Percentiles rank a stretch among this genome's conserved stretches.
Evolutionary conservation across 164 flowering plant genomes (phyloP).

Genomic region (Paratinospora sagittata): DNA sequence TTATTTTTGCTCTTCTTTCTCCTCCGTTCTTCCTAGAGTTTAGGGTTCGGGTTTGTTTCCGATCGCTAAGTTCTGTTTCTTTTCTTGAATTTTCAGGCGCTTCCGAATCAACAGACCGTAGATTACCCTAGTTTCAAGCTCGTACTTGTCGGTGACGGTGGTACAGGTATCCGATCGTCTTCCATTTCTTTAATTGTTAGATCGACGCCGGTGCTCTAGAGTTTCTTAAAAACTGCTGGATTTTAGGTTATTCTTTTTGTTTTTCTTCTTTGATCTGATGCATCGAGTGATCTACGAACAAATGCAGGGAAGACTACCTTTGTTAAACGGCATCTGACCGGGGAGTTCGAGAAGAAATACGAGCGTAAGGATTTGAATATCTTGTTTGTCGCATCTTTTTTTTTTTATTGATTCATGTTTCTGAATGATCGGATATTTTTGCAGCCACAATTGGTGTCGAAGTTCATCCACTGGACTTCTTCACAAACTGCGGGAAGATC

Average conservation of each 20-base stretch:
- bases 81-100: constrained; percentile 19
- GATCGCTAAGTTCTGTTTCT: not conserved
- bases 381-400: not conserved
- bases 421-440: not conserved
- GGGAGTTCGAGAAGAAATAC: constrained; percentile 36
- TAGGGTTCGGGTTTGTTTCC: not conserved
- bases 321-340: constrained; percentile 38
- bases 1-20: not conserved
- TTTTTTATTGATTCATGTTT: not conserved
- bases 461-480: constrained; percentile 65
- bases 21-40: not conserved
- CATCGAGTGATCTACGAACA: not conserved
- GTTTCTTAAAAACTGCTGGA: not conserved
- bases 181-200: not conserved
- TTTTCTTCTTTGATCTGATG: not conserved
- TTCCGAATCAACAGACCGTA: constrained; percentile 36
- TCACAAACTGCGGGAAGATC: constrained; percentile 55
- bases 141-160: constrained; percentile 26
- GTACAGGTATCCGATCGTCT: constrained; percentile 15
- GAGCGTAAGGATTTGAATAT: constrained; percentile 21
- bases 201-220: no score
- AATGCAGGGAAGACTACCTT: constrained; percentile 37
- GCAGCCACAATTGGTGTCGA: constrained; percentile 63
- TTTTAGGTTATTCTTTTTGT: not conserved
- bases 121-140: constrained; percentile 30